These are phyloP conservation scores for Nicotiana attenuata DNA, from an alignment of 257 asterid species.

Conservation along the genomic window DNA sequence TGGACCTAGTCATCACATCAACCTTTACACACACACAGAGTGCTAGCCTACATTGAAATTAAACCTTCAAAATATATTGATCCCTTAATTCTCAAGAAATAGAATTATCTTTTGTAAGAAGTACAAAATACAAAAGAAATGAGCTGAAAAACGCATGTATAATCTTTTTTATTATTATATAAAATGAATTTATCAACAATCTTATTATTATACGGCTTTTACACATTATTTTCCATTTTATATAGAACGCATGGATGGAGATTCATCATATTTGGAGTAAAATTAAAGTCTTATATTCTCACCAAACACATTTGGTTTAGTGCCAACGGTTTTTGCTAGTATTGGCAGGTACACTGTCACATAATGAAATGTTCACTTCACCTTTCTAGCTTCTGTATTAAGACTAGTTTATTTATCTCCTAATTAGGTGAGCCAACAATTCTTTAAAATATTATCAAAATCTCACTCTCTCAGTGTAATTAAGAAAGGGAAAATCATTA, in stretches of 20 bases:
- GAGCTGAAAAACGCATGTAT: background rate
- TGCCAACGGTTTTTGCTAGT: slow-evolving; percentile 29
- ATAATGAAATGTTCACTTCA: slow-evolving; percentile 40
- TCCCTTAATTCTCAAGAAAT: background rate
- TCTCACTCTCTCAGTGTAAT: background rate
- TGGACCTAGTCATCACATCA: background rate
- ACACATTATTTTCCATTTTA: background rate
- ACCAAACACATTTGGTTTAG: slow-evolving; percentile 35
- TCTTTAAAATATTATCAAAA: background rate
- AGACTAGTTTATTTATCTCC: slow-evolving; percentile 21
- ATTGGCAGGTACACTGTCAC: slow-evolving; percentile 14
- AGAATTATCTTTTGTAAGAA: too few species aligned
- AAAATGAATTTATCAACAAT: background rate
- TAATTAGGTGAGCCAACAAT: background rate
- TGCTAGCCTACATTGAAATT: too few species aligned
- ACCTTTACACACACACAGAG: background rate
- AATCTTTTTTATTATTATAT: background rate
- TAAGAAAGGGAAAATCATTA: background rate
- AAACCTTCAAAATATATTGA: too few species aligned
- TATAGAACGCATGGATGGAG: background rate
- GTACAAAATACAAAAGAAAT: background rate
- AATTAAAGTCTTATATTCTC: slow-evolving; percentile 31
- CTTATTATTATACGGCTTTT: background rate
- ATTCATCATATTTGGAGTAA: slow-evolving; percentile 17
- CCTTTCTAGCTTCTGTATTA: slow-evolving; percentile 48